Evolutionary conservation across 768 basidiomycete genomes (phyloP), one percentile per base, ranked within the genome.

Genomic region (Boletales sp.): DNA sequence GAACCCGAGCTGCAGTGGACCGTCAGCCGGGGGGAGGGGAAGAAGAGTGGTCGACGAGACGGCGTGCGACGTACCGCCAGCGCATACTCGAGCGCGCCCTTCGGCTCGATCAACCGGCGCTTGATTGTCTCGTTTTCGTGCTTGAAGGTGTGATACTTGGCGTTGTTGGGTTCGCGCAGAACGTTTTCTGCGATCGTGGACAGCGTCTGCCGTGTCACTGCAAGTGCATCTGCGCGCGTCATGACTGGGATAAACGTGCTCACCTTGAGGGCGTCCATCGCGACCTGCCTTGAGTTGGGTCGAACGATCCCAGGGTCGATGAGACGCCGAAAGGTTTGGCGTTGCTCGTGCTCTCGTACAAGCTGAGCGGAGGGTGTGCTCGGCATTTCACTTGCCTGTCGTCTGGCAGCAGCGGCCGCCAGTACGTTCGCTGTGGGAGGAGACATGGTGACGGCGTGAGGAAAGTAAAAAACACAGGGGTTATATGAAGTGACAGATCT

Each of bases 271-370:
- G 87, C 77, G 50, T 77, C 74, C 54, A 79, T 63, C 2, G 84
- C 83, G 46, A 79, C 72, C 43, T 77, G 78, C 54, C 77, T 78
- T 12, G 83, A 65, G 63, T 90, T 90, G 6, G 81, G 85, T 3
- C 90, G 78, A 44, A 79, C 59, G 57, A 92, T 90, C 13, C 87
- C 88, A 40, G 87, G 87, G 58, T 91, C 86, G 51, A 91, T 77
- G 51, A 91, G 72, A 35, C 90, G 75, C 39, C 90, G 78, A 65
- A 91, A 90, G 48, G 73, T 72, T 61, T 85, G 87, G 37, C 84
- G 80, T 47, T 76, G 78, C 46, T 86, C 86, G 56, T 85, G 81
- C 53, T 89, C 79, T 53, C 74, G 72, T 31, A 50, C 50, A 34
- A 57, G 55, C 39, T 57, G 61, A 13, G 54, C 24, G 21, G 39